phyloP scores from a whole-genome alignment of 495 filamentous ascomycete species.

The Penicillium verhagenii region DNA sequence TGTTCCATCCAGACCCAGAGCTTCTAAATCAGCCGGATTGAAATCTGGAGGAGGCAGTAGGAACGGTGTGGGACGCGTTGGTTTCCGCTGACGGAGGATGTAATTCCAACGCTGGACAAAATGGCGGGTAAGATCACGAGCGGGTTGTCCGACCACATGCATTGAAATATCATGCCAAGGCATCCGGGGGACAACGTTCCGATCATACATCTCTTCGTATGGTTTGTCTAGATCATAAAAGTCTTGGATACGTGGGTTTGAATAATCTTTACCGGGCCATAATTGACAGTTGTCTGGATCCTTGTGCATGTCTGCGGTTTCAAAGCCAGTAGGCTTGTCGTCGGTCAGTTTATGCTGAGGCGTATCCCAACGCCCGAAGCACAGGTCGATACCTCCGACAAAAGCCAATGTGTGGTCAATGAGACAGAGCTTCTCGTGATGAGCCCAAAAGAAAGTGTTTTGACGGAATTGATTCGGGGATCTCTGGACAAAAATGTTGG shows the following conservation, averaged over 20 bases:
- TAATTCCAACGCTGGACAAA: constrained; percentile 99
- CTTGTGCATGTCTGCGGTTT: constrained; percentile 69
- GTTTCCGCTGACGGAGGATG: constrained; percentile 88
- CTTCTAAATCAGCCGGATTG: constrained; percentile 77
- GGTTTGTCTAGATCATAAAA: constrained; percentile 93
- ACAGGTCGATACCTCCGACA: constrained; percentile 93
- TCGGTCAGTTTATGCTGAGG: constrained; percentile 88
- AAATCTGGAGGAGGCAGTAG: constrained; percentile 92
- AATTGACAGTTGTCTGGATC: constrained; percentile 94
- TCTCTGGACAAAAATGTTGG: constrained; percentile 92
- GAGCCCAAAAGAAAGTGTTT: constrained; percentile 99
- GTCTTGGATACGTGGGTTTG: constrained; percentile 91
- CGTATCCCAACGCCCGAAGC: constrained; percentile 97
- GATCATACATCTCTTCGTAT: constrained; percentile 99
- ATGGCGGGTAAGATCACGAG: constrained; percentile 89
- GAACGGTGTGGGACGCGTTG: constrained; percentile 90
- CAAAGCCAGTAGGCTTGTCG: constrained; percentile 94
- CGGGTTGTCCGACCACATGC: constrained; percentile 97
- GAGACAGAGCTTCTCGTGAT: constrained; percentile 95
- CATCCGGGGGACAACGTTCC: constrained; percentile 84
- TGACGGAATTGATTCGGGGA: constrained; percentile 97
- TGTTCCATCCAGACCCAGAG: constrained; percentile 83
- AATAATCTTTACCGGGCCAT: constrained; percentile 98
- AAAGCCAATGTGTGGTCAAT: constrained; percentile 97
- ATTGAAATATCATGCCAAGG: constrained; percentile 99